A percentile compares a stretch with the other conserved stretches of the same genome.
These are phyloP conservation scores for sunflower (Helianthus annuus) DNA, from an alignment of 129 eudicot species.

Conservation along the genomic window DNA sequence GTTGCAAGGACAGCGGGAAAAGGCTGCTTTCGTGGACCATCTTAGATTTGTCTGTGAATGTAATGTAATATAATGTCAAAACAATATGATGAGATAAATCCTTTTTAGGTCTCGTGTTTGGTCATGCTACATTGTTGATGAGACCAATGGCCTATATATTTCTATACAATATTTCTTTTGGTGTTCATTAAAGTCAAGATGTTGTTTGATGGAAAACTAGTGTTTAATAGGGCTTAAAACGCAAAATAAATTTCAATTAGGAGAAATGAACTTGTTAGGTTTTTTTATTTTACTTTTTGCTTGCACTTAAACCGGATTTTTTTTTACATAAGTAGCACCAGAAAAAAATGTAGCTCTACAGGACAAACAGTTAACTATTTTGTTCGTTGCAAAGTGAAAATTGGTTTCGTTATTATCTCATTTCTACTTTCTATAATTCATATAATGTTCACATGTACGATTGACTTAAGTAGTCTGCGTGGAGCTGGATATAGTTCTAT, in stretches of 20 bases:
- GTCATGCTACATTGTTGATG: not conserved
- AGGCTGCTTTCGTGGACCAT: not conserved
- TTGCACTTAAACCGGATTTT: not conserved
- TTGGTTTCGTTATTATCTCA: not conserved
- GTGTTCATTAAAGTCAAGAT: not conserved
- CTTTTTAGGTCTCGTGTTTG: not conserved
- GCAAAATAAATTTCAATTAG: not conserved
- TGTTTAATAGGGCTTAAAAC: not conserved
- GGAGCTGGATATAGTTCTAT: not conserved
- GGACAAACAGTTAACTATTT: not conserved
- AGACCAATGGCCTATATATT: not conserved
- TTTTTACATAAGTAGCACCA: not conserved
- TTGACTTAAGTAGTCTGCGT: not conserved
- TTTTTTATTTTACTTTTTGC: not conserved
- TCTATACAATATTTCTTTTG: not conserved
- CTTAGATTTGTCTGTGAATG: not conserved
- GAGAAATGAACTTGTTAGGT: not conserved
- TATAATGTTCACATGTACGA: not conserved
- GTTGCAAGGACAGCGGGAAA: not conserved
- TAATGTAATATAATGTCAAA: not conserved
- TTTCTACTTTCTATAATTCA: not conserved
- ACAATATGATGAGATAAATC: not conserved
- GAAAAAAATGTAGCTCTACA: not conserved
- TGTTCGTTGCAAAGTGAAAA: not conserved
- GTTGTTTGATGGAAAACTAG: slow-evolving; percentile 10